Conservation (phyloP, 176 grass and related monocot species). For the Triticum dicoccoides region DNA sequence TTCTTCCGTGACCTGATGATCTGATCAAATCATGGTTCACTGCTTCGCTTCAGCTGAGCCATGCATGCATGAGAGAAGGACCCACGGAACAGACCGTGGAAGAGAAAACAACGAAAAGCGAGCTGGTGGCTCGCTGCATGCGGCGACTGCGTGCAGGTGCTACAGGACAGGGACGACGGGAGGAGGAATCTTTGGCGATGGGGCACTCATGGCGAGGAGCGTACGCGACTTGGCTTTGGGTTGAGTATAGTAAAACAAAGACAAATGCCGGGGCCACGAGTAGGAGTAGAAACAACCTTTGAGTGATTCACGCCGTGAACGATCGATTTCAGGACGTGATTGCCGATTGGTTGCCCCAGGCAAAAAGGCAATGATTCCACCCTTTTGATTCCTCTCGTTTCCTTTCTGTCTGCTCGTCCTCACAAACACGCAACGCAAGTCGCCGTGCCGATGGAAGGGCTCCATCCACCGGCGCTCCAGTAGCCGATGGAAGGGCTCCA, state of each 20-base stretch:
- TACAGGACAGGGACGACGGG: background rate
- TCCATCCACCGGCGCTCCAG: too few species aligned
- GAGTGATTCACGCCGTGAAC: constrained; percentile 12
- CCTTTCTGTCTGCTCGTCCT: too few species aligned
- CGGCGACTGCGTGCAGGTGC: background rate
- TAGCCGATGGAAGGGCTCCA: too few species aligned
- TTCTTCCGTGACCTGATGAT: background rate
- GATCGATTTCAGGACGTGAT: constrained; percentile 4
- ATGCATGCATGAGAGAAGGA: too few species aligned
- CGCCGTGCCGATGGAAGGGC: too few species aligned
- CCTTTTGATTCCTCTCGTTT: too few species aligned
- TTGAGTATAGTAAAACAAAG: background rate
- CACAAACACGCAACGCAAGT: too few species aligned
- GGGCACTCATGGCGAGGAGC: background rate
- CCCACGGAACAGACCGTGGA: too few species aligned
- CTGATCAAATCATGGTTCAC: background rate
- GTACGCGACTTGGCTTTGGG: too few species aligned
- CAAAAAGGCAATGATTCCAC: too few species aligned
- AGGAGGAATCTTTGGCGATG: constrained; percentile 20
- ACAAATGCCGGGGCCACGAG: background rate
- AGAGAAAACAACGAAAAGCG: background rate
- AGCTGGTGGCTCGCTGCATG: background rate
- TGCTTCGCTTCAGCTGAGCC: background rate
- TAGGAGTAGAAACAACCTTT: background rate
- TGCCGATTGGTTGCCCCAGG: background rate